These are phyloP conservation scores for Alnus rubra DNA, from an alignment of 306 rosid genomes.

Conservation along the genomic window DNA sequence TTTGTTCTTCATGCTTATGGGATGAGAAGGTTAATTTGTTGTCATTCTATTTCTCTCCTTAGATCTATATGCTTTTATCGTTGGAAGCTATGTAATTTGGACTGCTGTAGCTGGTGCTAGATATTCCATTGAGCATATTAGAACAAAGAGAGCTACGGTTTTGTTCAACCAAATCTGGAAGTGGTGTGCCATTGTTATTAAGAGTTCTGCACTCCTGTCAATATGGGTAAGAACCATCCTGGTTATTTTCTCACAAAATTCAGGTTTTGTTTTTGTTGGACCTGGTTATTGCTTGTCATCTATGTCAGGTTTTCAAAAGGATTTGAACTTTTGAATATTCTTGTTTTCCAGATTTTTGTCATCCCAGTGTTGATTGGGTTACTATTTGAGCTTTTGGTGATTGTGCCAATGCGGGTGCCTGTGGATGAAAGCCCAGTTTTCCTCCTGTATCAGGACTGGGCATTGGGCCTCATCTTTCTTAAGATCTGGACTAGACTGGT, in stretches of 20 bases:
- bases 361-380: slow-evolving; percentile 94
- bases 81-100: slow-evolving; percentile 97
- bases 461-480: slow-evolving; percentile 95
- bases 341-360: slow-evolving; percentile 69
- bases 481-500: slow-evolving; percentile 99
- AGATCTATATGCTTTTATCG: slow-evolving; percentile 93
- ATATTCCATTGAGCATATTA: slow-evolving; percentile 78
- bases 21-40: slow-evolving; percentile 17
- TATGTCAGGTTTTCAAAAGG: slow-evolving; percentile 1
- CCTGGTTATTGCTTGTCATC: slow-evolving; percentile 13
- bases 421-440: slow-evolving; percentile 99
- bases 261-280: slow-evolving; percentile 4
- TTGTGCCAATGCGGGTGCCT: slow-evolving; percentile 97
- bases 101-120: slow-evolving; percentile 91
- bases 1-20: slow-evolving; percentile 6
- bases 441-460: slow-evolving; percentile 99
- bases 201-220: slow-evolving; percentile 92
- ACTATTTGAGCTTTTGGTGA: slow-evolving; percentile 98
- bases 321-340: slow-evolving; percentile 9
- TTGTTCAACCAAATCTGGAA: slow-evolving; percentile 72
- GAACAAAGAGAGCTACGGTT: slow-evolving; percentile 66
- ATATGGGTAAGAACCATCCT: slow-evolving; percentile 73
- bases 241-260: slow-evolving; percentile 3
- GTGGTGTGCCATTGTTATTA: slow-evolving; percentile 84
- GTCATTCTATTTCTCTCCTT: slow-evolving; percentile 24